A percentile compares a stretch with the other conserved stretches of the same genome.
phyloP scores from a whole-genome alignment of 2,329 filamentous ascomycete genomes.

The Chrysosporium keratinophilum region DNA sequence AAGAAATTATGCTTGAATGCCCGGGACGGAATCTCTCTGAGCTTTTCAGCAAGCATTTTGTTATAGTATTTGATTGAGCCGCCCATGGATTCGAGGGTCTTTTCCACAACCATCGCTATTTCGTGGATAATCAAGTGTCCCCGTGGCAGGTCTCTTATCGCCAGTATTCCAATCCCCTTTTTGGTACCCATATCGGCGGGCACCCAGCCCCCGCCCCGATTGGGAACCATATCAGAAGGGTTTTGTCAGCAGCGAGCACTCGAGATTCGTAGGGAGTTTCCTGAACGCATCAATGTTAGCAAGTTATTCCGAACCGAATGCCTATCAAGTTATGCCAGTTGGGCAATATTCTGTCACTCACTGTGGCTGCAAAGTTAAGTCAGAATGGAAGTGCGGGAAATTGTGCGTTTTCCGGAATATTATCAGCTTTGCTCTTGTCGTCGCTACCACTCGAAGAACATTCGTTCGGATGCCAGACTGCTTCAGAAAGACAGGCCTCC shows the following conservation, averaged over 20 bases:
- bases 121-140: conserved; percentile 12
- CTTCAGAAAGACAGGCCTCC: background rate
- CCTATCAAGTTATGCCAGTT: no score
- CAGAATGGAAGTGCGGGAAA: no score
- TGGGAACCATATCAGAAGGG: background rate
- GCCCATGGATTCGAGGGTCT: background rate
- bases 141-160: conserved; percentile 1
- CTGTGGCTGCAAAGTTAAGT: no score
- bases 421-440: no score
- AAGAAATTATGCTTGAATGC: conserved; percentile 10
- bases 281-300: background rate
- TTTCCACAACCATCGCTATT: conserved; percentile 7
- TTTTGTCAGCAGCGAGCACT: no score
- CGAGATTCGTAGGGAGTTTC: background rate
- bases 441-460: no score
- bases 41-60: background rate
- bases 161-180: conserved; percentile 6
- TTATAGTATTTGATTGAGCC: conserved; percentile 6
- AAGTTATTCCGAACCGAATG: no score
- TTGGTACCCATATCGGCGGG: background rate
- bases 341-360: no score
- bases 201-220: background rate
- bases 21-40: background rate
- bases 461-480: background rate
- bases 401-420: no score